Base-by-base conservation (phyloP, 371 early-diverging fungal genomes). In the Globomyces sp. region DNA sequence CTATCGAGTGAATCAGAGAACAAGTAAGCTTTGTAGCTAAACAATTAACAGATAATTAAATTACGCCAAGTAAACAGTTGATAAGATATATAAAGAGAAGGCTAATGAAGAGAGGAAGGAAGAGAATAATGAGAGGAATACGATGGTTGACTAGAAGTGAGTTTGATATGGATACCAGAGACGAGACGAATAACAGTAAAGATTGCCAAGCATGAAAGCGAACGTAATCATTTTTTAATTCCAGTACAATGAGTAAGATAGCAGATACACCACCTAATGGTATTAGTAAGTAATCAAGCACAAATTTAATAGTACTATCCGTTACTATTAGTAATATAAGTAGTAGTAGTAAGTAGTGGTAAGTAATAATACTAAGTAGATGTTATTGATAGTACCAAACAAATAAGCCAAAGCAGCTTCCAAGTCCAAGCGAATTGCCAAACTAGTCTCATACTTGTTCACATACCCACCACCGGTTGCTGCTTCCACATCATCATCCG, bases 131-230 rank as follows among this genome's bases (percentile, higher is more conserved):
- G 24, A 24, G 24, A 24, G 24, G 24, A 24, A 24, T 24, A 24
- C 24, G 24, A 24, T 24, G 24, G 24, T 24, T 24, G 24, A 24
- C 24, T 24, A 24, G 24, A 24, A 24, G 24, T 24, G 24, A 53
- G 45, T 50, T 37, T 4, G 9, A 8, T 9, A 8, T 6, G 45
- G 57, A 52, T 45, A 74, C 74, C 57, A 71, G 39, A 11, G 69
- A 47, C n/a, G 53, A 49, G 4, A 57, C 13, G 58, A 73, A 76
- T 5, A 62, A 45, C 40, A 76, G 40, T n/a, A 62, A n/a, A 5
- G 73, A 73, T 55, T 93, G 92, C 91, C 90, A 92, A 3, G 92
- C 92, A 71, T 92, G 92, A 74, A 90, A 75, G 65, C 77, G 64
- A 13, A 74, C 77, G 46, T 75, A 77, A 59, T 77, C 77, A 57